A percentile compares a stretch with the other conserved stretches of the same genome.
These are phyloP conservation scores for Diaporthe sp. DNA, from an alignment of 2,329 filamentous ascomycete species.

Conservation along the genomic window DNA sequence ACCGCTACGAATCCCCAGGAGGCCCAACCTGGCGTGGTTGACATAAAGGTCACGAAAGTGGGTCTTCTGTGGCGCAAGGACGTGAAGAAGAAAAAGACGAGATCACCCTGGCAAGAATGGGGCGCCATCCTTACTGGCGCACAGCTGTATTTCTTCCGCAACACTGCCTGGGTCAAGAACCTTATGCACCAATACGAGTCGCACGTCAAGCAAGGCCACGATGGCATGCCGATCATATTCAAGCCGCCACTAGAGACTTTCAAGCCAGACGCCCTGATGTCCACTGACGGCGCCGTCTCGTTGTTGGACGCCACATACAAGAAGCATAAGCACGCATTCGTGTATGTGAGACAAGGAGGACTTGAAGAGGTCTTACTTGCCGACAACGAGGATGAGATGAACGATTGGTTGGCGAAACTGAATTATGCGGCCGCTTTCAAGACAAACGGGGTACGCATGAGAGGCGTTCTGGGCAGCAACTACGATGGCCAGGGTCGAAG, in stretches of 20 bases:
- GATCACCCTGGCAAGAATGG: slow-evolving; percentile 99
- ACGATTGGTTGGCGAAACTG: slow-evolving; percentile 95
- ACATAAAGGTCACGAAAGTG: slow-evolving; percentile 97
- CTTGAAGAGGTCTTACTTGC: slow-evolving; percentile 92
- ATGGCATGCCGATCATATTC: slow-evolving; percentile 84
- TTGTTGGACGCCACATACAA: slow-evolving; percentile 88
- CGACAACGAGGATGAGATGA: slow-evolving; percentile 90
- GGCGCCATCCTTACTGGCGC: slow-evolving; percentile 96
- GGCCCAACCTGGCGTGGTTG: slow-evolving; percentile 90
- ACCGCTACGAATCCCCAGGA: slow-evolving; percentile 87
- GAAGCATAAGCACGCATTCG: slow-evolving; percentile 95
- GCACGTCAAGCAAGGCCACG: slow-evolving; percentile 81
- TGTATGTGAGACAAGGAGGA: slow-evolving; percentile 87
- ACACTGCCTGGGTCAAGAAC: slow-evolving; percentile 90
- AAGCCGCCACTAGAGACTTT: slow-evolving; percentile 90
- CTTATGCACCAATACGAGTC: slow-evolving; percentile 89
- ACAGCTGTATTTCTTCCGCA: slow-evolving; percentile 95
- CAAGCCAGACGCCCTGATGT: slow-evolving; percentile 93
- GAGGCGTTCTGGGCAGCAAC: slow-evolving; percentile 84
- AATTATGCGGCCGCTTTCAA: slow-evolving; percentile 97
- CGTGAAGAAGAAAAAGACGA: slow-evolving; percentile 89
- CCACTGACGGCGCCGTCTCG: slow-evolving; percentile 91
- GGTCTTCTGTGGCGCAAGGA: slow-evolving; percentile 96
- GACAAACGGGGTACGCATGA: slow-evolving; percentile 89
- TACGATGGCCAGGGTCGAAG: slow-evolving; percentile 85